Evolutionary conservation across 352 stramenopile species (phyloP), one percentile per base, ranked within the genome.

Genomic region (Globisporangium perplexum): DNA sequence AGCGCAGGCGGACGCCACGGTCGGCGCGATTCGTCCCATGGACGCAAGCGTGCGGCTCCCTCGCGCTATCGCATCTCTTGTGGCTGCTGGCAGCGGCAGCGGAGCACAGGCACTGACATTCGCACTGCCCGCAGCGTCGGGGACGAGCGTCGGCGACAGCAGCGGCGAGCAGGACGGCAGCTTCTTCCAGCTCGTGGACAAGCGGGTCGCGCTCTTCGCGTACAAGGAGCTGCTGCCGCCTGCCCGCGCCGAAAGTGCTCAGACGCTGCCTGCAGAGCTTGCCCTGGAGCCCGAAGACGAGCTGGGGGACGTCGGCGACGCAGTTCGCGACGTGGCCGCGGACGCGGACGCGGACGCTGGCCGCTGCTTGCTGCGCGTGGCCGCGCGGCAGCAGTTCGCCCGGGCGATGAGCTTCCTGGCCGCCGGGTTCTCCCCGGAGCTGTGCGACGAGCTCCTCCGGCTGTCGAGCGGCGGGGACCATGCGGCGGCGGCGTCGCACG

Each of bases 11-110:
- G 50, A 56, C 42, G 50, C 50, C 0, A 41, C 51, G 26, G 51
- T 35, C 33, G 51, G 51, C 42, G 50, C 44, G 51, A 57, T 41
- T 18, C 51, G 51, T 5, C 51, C 50, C 51, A 41, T 57, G 28
- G 51, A 57, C n/a, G 50, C 51, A 0, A 11, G 35, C n/a, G 36
- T 5, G 26, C 26, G 26, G 26, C 26, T 30, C 3, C 26, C 2
- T 2, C 26, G 26, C 26, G 5, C 26, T 30, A 5, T 5, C 3
- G 26, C 26, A 5, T 30, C 26, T 30, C 26, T 5, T 30, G 26
- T 30, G 5, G 26, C 26, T 2, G 41, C 12, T 20, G 41, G 24
- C 18, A 26, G 5, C 14, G 11, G 41, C 41, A 24, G 12, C 41
- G 8, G 24, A 46, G 41, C 11, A 5, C 26, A 2, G 26, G 5